Percentiles rank a stretch among this genome's conserved stretches.
Conservation (phyloP, 345 rosid genomes). For the Boechera divaricarpa region DNA sequence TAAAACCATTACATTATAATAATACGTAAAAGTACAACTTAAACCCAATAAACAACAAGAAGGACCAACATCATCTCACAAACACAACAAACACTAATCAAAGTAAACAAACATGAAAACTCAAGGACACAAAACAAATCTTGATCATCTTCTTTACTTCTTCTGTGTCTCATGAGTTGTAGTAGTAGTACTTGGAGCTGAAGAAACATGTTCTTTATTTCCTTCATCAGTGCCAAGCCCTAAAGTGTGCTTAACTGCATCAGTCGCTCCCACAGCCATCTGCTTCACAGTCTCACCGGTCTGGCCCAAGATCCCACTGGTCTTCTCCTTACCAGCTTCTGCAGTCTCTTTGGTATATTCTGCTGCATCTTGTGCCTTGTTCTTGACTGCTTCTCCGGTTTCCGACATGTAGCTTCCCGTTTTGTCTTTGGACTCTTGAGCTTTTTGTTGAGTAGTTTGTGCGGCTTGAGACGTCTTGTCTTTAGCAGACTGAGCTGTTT, state of each 20-base stretch:
- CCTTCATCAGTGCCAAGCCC: constrained; percentile 48
- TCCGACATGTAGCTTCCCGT: constrained; percentile 38
- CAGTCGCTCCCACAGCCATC: constrained; percentile 59
- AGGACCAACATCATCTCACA: not conserved
- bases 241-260: constrained; percentile 57
- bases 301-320: constrained; percentile 49
- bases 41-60: not conserved
- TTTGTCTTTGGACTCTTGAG: constrained; percentile 40
- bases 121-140: not conserved
- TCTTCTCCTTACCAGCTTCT: constrained; percentile 50
- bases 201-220: constrained; percentile 15
- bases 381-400: constrained; percentile 41
- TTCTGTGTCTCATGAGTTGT: constrained; percentile 27
- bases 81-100: not conserved
- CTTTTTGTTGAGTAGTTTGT: constrained; percentile 42
- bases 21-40: not conserved
- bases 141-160: constrained; percentile 18
- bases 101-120: not conserved
- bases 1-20: not conserved
- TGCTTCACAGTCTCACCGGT: constrained; percentile 64
- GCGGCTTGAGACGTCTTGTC: constrained; percentile 38
- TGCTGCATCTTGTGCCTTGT: constrained; percentile 40
- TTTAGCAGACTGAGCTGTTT: constrained; percentile 36
- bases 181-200: constrained; percentile 27
- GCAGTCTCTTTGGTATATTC: constrained; percentile 47